A percentile compares a stretch with the other conserved stretches of the same genome.
These are phyloP conservation scores for Boletus tomentosulus DNA, from an alignment of 768 basidiomycete genomes.

Conservation along the genomic window DNA sequence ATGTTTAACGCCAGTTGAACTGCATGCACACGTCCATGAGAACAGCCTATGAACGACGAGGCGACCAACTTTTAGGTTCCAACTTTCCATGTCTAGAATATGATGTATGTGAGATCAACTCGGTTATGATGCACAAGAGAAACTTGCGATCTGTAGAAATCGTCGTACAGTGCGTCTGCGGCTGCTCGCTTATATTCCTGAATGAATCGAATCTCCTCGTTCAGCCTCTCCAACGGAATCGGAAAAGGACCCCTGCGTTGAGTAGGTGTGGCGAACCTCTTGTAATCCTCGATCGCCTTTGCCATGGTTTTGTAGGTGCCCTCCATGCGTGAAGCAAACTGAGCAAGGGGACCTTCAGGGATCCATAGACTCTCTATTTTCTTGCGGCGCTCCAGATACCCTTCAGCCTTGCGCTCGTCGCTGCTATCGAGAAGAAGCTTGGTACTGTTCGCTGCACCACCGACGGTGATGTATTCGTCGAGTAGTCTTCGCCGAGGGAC, in stretches of 20 bases:
- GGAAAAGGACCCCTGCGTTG: constrained; percentile 20
- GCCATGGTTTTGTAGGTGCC: constrained; percentile 15
- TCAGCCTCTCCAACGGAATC: constrained; percentile 19
- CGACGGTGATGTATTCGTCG: constrained; percentile 27
- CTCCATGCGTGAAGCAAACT: constrained; percentile 22
- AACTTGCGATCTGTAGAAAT: constrained; percentile 21
- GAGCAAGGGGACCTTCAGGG: constrained; percentile 12
- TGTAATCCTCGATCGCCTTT: constrained; percentile 19
- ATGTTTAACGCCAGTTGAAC: constrained; percentile 22
- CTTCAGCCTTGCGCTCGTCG: constrained; percentile 20
- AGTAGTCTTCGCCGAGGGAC: constrained; percentile 19
- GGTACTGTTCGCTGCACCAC: constrained; percentile 23
- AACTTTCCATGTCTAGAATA: constrained; percentile 13
- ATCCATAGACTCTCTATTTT: constrained; percentile 19
- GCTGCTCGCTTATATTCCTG: constrained; percentile 16
- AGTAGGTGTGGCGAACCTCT: constrained; percentile 7
- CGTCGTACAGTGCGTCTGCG: constrained; percentile 14
- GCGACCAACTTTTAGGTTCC: constrained; percentile 23
- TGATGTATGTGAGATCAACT: neutral
- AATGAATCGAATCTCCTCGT: constrained; percentile 21
- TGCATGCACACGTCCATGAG: constrained; percentile 6
- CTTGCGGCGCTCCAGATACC: constrained; percentile 18
- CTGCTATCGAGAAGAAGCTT: constrained; percentile 23
- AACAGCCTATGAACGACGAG: neutral
- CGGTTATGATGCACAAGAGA: no score